A percentile compares a stretch with the other conserved stretches of the same genome.
These are phyloP conservation scores for Leccinellum albellum DNA, from an alignment of 768 basidiomycete species.

Conservation along the genomic window DNA sequence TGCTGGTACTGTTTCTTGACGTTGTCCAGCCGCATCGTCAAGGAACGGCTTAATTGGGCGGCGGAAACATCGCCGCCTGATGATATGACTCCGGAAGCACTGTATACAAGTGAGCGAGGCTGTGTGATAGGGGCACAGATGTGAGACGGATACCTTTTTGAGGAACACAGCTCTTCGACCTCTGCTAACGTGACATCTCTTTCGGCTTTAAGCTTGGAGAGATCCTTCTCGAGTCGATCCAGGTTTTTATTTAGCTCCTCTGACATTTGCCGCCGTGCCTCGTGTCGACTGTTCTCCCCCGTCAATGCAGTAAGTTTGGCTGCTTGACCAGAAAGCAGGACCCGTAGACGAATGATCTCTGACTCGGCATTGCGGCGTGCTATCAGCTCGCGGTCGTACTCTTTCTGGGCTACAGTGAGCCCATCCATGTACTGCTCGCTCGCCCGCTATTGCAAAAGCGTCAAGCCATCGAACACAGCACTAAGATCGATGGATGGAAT, in stretches of 20 bases:
- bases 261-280: slow-evolving; percentile 73
- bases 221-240: slow-evolving; percentile 74
- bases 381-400: slow-evolving; percentile 89
- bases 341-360: slow-evolving; percentile 81
- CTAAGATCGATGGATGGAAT: slow-evolving; percentile 4
- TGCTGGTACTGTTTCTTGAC: slow-evolving; percentile 85
- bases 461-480: neutral
- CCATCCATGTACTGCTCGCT: slow-evolving; percentile 93
- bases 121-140: slow-evolving; percentile 12
- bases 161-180: slow-evolving; percentile 81
- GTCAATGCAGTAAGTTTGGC: slow-evolving; percentile 82
- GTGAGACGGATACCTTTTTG: slow-evolving; percentile 54
- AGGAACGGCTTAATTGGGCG: slow-evolving; percentile 54
- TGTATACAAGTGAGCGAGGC: slow-evolving; percentile 20
- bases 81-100: slow-evolving; percentile 24
- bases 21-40: slow-evolving; percentile 81
- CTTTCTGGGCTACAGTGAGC: slow-evolving; percentile 85
- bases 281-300: slow-evolving; percentile 71
- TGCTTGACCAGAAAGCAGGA: slow-evolving; percentile 86
- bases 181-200: slow-evolving; percentile 91
- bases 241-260: slow-evolving; percentile 77
- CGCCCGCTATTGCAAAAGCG: slow-evolving; percentile 54
- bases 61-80: slow-evolving; percentile 37
- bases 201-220: slow-evolving; percentile 84
- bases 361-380: slow-evolving; percentile 88